phyloP scores from a whole-genome alignment of 2,329 filamentous ascomycete species.

The Trichothecium sympodiale region DNA sequence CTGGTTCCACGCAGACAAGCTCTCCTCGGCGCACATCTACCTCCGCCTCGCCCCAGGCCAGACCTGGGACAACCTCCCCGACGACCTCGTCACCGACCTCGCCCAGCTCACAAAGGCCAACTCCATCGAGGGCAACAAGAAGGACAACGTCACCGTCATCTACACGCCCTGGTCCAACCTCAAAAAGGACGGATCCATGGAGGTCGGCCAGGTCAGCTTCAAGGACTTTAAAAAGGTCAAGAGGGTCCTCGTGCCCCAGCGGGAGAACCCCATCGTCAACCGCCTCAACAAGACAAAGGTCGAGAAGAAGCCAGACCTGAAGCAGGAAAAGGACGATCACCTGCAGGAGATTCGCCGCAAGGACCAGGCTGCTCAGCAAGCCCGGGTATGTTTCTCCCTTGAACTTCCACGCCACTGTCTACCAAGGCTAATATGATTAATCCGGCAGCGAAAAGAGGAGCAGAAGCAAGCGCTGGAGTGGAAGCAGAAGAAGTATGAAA shows the following conservation, averaged over 20 bases:
- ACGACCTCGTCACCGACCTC: conserved; percentile 69
- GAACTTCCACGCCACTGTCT: no score
- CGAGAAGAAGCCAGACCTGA: conserved; percentile 77
- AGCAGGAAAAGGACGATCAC: conserved; percentile 69
- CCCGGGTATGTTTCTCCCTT: conserved; percentile 40
- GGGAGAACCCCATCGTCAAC: conserved; percentile 89
- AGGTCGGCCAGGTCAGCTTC: conserved; percentile 87
- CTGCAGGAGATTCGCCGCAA: conserved; percentile 59
- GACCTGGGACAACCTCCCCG: conserved; percentile 72
- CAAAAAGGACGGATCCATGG: conserved; percentile 93
- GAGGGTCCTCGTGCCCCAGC: conserved; percentile 64
- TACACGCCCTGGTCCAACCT: conserved; percentile 98
- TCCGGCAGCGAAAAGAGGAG: conserved; percentile 75
- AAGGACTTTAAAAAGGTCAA: conserved; percentile 68
- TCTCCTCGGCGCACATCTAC: conserved; percentile 94
- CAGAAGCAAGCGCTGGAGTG: conserved; percentile 63
- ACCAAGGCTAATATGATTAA: background rate
- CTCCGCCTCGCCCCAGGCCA: conserved; percentile 70
- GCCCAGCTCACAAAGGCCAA: conserved; percentile 98
- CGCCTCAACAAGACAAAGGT: conserved; percentile 94
- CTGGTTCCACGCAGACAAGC: conserved; percentile 98
- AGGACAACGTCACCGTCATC: conserved; percentile 91
- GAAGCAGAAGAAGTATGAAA: conserved; percentile 84
- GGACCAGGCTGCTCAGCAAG: conserved; percentile 52
- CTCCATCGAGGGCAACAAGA: conserved; percentile 98